Evolutionary conservation across 2,329 filamentous ascomycete genomes (phyloP).

Genomic region (Dothideomycetidae sp.): DNA sequence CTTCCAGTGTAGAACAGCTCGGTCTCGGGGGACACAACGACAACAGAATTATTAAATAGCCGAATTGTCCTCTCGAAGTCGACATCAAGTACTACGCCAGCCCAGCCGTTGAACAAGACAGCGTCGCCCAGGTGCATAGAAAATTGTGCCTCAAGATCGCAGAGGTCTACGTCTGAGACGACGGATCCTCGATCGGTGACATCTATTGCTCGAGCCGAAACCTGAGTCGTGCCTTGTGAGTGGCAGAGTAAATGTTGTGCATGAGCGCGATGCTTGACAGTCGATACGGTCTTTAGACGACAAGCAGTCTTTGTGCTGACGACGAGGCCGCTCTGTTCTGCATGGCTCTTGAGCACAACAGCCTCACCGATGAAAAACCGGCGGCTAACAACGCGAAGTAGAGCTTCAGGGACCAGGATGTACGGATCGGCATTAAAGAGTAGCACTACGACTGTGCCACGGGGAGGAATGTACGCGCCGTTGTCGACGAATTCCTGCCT

Average conservation of each 20-base stretch:
- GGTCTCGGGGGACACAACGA: conserved; percentile 35
- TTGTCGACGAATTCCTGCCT: background rate
- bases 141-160: conserved; percentile 18
- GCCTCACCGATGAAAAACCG: background rate
- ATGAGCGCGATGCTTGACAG: background rate
- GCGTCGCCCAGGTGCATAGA: conserved; percentile 37
- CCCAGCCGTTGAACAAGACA: conserved; percentile 41
- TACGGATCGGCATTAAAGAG: background rate
- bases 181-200: conserved; percentile 6
- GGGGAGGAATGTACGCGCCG: background rate
- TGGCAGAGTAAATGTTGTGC: background rate
- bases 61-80: conserved; percentile 37
- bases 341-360: background rate
- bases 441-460: background rate
- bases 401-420: background rate
- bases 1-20: conserved; percentile 19
- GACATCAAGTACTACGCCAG: conserved; percentile 39
- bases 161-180: conserved; percentile 19
- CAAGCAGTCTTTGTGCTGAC: background rate
- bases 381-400: background rate
- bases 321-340: background rate
- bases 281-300: background rate
- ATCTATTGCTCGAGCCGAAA: background rate
- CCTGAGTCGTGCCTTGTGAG: background rate
- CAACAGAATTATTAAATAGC: conserved; percentile 39